Conservation (phyloP, 1,284 basidiomycete genomes). For the Ceratobasidium sp. region DNA sequence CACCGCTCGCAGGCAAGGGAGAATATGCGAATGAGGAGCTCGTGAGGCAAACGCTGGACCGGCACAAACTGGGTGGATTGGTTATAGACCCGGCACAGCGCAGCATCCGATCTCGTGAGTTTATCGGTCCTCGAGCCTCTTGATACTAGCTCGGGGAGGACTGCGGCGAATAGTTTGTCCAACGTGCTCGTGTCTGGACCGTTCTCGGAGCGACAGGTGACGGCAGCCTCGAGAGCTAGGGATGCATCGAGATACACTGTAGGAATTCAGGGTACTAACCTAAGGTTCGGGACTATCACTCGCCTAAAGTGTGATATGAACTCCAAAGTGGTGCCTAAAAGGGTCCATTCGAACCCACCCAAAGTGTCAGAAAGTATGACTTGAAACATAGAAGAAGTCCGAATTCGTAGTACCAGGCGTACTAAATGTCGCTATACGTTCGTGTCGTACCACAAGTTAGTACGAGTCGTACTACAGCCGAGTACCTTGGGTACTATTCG, state of each 20-base stretch:
- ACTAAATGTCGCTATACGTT: too few species aligned
- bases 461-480: too few species aligned
- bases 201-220: background rate
- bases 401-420: too few species aligned
- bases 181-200: background rate
- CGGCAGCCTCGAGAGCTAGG: background rate
- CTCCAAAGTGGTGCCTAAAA: too few species aligned
- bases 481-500: too few species aligned
- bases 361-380: too few species aligned
- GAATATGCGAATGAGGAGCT: slow-evolving; percentile 6
- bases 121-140: background rate
- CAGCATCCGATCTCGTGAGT: background rate
- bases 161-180: background rate
- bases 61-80: background rate
- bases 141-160: background rate
- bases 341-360: too few species aligned
- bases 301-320: too few species aligned
- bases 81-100: background rate
- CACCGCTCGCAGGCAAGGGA: background rate
- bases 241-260: background rate
- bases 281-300: too few species aligned
- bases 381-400: too few species aligned
- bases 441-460: too few species aligned
- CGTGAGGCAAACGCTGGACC: background rate
- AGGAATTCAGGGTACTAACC: too few species aligned